Evolutionary conservation across 208 protist genomes (phyloP).

Genomic region (Leishmania gerbilli): DNA sequence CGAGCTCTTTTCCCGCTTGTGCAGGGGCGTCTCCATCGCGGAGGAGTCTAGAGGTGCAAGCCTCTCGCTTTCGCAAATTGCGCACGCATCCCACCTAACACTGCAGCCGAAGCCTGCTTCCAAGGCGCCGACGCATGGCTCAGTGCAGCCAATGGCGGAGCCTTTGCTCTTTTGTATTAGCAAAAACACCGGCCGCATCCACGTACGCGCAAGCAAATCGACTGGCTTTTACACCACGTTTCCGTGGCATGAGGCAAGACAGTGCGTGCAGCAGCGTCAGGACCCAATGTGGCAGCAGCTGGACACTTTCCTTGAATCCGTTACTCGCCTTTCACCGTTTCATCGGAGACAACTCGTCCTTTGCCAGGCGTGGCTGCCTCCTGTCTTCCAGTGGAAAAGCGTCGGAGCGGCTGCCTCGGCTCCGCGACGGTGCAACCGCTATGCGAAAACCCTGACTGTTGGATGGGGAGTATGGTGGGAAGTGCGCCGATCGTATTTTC

Average conservation of each 20-base stretch:
- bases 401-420: neutral
- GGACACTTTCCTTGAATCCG: constrained; percentile 46
- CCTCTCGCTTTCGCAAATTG: constrained; percentile 19
- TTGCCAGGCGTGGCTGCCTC: constrained; percentile 32
- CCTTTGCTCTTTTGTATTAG: constrained; percentile 56
- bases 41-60: neutral
- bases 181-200: constrained; percentile 69
- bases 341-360: constrained; percentile 35
- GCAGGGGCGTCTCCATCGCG: constrained; percentile 27
- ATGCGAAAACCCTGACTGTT: constrained; percentile 7
- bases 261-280: constrained; percentile 38
- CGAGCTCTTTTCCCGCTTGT: constrained; percentile 59
- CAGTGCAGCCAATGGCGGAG: constrained; percentile 3
- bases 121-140: neutral
- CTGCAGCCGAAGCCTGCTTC: neutral
- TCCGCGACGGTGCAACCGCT: constrained; percentile 22
- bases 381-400: constrained; percentile 22
- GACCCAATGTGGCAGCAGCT: constrained; percentile 60
- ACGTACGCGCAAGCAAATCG: constrained; percentile 33
- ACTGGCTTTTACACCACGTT: constrained; percentile 38
- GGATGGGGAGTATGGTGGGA: constrained; percentile 72
- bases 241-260: constrained; percentile 47
- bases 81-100: constrained; percentile 7
- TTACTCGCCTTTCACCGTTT: constrained; percentile 39
- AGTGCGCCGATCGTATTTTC: constrained; percentile 37